Evolutionary conservation across 768 basidiomycete species (phyloP).

Genomic region (Kwoniella pini): DNA sequence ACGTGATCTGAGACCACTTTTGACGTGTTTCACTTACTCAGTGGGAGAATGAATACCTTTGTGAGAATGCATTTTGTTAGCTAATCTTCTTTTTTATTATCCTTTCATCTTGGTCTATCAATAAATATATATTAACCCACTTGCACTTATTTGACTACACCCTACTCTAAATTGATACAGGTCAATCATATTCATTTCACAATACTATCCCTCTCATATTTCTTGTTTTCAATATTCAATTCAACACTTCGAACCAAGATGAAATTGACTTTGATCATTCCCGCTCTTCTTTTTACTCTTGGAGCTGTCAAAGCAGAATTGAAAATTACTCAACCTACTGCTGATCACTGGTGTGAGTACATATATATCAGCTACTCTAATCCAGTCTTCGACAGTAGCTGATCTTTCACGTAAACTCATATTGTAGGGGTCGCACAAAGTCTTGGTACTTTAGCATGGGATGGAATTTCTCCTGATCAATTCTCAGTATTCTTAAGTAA

Average conservation of each 20-base stretch:
- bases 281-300: slow-evolving; percentile 1
- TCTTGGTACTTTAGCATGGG: slow-evolving; percentile 48
- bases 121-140: too few relatives aligned
- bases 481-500: slow-evolving; percentile 50
- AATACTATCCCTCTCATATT: too few relatives aligned
- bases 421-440: slow-evolving; percentile 40
- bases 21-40: background rate
- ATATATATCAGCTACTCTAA: background rate
- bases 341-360: slow-evolving; percentile 40
- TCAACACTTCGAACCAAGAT: background rate
- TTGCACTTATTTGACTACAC: too few relatives aligned
- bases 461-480: slow-evolving; percentile 28
- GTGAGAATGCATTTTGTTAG: too few relatives aligned
- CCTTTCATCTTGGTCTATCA: too few relatives aligned
- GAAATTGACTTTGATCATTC: slow-evolving; percentile 3
- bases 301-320: slow-evolving; percentile 17
- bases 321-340: slow-evolving; percentile 26
- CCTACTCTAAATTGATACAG: too few relatives aligned
- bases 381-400: background rate
- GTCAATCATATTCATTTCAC: too few relatives aligned
- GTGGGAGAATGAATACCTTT: too few relatives aligned
- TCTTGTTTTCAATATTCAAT: too few relatives aligned
- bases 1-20: too few relatives aligned
- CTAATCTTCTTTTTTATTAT: too few relatives aligned
- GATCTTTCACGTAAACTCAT: background rate